A percentile compares a stretch with the other conserved stretches of the same genome.
phyloP scores from a whole-genome alignment of 106 monocot genomes.

The Phalaenopsis aphrodite region DNA sequence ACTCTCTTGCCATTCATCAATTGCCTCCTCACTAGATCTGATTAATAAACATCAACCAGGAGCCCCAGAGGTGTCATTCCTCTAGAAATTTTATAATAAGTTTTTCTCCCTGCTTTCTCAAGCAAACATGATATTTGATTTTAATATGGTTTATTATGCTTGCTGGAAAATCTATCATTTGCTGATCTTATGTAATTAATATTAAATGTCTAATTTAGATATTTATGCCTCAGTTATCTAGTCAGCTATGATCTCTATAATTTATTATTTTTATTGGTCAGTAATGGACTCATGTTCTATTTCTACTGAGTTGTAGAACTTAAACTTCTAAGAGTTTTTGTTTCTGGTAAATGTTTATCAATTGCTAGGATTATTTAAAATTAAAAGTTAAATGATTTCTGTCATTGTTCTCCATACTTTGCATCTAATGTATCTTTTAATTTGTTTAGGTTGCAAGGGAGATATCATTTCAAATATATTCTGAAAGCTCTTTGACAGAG shows the following conservation, averaged over 20 bases:
- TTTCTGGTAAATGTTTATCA: background rate
- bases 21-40: too few species aligned
- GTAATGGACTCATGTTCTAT: background rate
- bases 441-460: conserved; percentile 56
- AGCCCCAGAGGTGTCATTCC: too few species aligned
- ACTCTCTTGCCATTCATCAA: too few species aligned
- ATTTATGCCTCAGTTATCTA: background rate
- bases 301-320: background rate
- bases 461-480: conserved; percentile 57
- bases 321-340: background rate
- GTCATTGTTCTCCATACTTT: background rate
- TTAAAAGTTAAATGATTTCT: background rate
- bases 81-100: background rate
- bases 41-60: too few species aligned
- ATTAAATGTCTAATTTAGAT: background rate
- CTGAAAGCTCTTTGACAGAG: conserved; percentile 62
- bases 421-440: background rate
- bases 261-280: background rate
- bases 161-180: background rate
- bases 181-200: background rate
- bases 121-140: too few species aligned
- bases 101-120: too few species aligned
- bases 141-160: too few species aligned
- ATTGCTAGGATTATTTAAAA: background rate
- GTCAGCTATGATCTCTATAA: background rate